A percentile compares a stretch with the other conserved stretches of the same genome.
phyloP scores from a whole-genome alignment of 2,329 filamentous ascomycete genomes.

The Ascosphaera aggregata region DNA sequence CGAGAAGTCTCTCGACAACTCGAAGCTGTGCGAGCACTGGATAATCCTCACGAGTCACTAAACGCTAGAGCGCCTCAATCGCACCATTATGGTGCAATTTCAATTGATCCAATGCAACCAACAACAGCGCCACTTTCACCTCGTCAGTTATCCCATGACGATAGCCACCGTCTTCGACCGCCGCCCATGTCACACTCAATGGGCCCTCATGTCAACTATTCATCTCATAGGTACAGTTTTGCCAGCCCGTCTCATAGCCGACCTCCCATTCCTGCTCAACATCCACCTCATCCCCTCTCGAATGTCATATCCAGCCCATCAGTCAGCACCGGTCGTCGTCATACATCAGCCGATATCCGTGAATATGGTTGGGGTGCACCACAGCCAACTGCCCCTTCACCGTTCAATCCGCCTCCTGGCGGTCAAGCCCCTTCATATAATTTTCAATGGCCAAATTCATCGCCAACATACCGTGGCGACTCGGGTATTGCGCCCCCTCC shows the following conservation, averaged over 20 bases:
- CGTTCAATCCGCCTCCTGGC: too few relatives aligned
- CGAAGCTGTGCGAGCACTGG: conserved; percentile 31
- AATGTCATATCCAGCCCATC: conserved; percentile 31
- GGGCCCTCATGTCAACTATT: conserved; percentile 61
- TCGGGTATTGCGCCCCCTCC: too few relatives aligned
- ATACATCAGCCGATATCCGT: conserved; percentile 90
- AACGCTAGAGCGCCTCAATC: conserved; percentile 39
- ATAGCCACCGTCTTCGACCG: conserved; percentile 50
- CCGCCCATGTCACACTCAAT: conserved; percentile 55
- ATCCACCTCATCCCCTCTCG: conserved; percentile 34
- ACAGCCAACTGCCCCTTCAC: too few relatives aligned
- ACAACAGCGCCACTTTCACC: conserved; percentile 71
- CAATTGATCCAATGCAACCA: conserved; percentile 33
- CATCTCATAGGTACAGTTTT: conserved; percentile 66
- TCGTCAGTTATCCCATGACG: conserved; percentile 66
- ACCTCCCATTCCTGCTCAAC: conserved; percentile 41
- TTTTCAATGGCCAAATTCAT: conserved; percentile 45
- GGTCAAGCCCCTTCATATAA: too few relatives aligned
- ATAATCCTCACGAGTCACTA: conserved; percentile 40
- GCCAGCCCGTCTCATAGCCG: conserved; percentile 46
- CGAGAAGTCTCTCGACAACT: conserved; percentile 38
- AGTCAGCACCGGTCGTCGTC: conserved; percentile 52
- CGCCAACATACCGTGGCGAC: conserved; percentile 24
- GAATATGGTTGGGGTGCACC: conserved; percentile 48
- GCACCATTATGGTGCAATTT: too few relatives aligned